Conservation (phyloP, 2,329 filamentous ascomycete species). For the Clonostachys rosea region DNA sequence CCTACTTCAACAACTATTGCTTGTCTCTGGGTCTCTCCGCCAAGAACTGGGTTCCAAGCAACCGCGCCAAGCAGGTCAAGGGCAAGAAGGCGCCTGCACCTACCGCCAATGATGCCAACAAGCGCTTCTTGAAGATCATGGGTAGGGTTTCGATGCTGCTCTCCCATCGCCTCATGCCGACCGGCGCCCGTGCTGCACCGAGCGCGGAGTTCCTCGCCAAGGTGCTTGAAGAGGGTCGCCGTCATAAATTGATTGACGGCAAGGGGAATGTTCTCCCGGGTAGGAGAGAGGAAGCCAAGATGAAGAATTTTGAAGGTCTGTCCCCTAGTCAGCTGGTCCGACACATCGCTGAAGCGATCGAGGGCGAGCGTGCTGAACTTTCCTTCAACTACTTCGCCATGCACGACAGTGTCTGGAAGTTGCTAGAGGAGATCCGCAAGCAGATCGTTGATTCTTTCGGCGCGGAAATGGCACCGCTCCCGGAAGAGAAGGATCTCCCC, state of each 20-base stretch:
- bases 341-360: neutral
- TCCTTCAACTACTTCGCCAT: neutral
- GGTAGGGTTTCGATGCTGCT: neutral
- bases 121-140: conserved; percentile 7
- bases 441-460: neutral
- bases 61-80: conserved; percentile 2
- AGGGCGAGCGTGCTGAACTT: neutral
- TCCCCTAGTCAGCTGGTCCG: neutral
- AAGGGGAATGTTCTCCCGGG: neutral
- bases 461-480: neutral
- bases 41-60: conserved; percentile 9
- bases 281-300: neutral
- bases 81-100: too few relatives aligned
- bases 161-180: neutral
- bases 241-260: neutral
- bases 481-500: neutral
- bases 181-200: neutral
- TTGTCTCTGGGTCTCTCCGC: conserved; percentile 10
- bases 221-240: neutral
- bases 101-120: conserved; percentile 4
- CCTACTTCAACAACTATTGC: conserved; percentile 12
- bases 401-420: neutral
- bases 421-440: neutral
- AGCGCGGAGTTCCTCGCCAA: neutral
- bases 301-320: neutral